Evolutionary conservation across 108 stramenopile species (phyloP).

Genomic region (Parietichytrium sp.): DNA sequence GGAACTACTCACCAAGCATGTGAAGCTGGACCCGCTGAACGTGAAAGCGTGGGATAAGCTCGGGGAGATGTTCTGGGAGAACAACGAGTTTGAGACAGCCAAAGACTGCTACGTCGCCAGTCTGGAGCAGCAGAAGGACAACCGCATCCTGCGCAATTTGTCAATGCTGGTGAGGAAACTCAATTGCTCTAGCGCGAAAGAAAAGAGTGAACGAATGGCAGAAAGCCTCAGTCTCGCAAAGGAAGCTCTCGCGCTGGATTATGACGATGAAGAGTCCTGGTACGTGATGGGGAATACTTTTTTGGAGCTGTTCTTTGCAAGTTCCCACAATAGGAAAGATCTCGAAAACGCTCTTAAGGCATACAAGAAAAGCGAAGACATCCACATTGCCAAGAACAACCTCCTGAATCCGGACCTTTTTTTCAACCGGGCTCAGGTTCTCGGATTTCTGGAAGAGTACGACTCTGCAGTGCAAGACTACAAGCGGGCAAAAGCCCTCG

Average conservation of each 20-base stretch:
- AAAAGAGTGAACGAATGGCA: neutral
- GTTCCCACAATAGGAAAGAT: conserved; percentile 12
- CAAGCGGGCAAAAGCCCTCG: conserved; percentile 34
- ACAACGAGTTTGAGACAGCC: conserved; percentile 43
- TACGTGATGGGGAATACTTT: conserved; percentile 56
- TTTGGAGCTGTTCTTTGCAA: conserved; percentile 45
- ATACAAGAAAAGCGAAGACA: conserved; percentile 29
- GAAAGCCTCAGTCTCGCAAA: conserved; percentile 48
- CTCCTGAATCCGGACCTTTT: conserved; percentile 49
- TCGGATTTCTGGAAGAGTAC: conserved; percentile 49
- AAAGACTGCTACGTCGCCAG: conserved; percentile 42
- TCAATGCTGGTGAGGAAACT: conserved; percentile 48
- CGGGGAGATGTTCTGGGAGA: conserved; percentile 55
- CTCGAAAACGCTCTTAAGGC: conserved; percentile 51
- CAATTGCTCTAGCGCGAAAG: neutral
- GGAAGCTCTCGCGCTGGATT: conserved; percentile 45
- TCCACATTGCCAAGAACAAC: neutral
- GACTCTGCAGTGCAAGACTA: conserved; percentile 45
- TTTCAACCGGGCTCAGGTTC: conserved; percentile 49
- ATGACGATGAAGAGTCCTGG: conserved; percentile 49
- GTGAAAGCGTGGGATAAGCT: conserved; percentile 46
- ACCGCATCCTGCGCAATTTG: conserved; percentile 43
- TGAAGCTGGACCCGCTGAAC: conserved; percentile 49
- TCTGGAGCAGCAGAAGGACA: conserved; percentile 38
- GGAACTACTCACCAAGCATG: conserved; percentile 41